phyloP scores from a whole-genome alignment of 331 rosid genomes.

The Spiraea crenata region DNA sequence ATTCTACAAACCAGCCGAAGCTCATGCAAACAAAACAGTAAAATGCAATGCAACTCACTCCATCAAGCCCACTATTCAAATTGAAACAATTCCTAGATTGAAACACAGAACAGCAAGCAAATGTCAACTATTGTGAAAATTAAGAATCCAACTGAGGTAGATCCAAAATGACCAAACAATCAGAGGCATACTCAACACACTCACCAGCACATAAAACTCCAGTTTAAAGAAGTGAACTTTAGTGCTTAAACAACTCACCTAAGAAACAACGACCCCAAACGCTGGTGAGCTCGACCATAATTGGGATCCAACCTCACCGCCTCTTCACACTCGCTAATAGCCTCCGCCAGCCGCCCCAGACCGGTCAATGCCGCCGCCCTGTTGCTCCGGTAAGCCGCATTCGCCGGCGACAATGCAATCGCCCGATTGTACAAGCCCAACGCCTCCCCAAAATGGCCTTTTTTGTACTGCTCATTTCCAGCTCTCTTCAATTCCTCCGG shows the following conservation, averaged over 20 bases:
- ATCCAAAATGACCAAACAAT: slow-evolving; percentile 7
- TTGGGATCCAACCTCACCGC: slow-evolving; percentile 84
- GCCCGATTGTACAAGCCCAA: slow-evolving; percentile 78
- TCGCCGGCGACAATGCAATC: slow-evolving; percentile 61
- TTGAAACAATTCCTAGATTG: neutral
- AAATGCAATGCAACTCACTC: neutral
- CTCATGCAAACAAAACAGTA: neutral
- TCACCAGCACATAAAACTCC: neutral
- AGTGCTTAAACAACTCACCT: slow-evolving; percentile 51
- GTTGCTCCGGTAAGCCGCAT: slow-evolving; percentile 76
- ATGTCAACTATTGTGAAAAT: neutral
- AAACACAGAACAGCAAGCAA: neutral
- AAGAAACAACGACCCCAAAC: slow-evolving; percentile 71
- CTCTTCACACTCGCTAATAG: slow-evolving; percentile 81
- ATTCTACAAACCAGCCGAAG: neutral
- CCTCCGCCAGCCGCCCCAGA: slow-evolving; percentile 66
- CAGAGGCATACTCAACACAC: slow-evolving; percentile 4
- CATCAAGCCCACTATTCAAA: neutral
- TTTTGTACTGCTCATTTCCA: slow-evolving; percentile 80
- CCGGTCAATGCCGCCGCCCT: slow-evolving; percentile 90
- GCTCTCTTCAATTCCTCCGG: slow-evolving; percentile 80
- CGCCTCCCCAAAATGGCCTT: slow-evolving; percentile 73
- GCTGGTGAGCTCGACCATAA: slow-evolving; percentile 82
- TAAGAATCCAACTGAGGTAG: neutral
- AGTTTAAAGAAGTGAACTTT: neutral